These are phyloP conservation scores for Globisporangium nagaii DNA, from an alignment of 352 stramenopile genomes.

Conservation along the genomic window DNA sequence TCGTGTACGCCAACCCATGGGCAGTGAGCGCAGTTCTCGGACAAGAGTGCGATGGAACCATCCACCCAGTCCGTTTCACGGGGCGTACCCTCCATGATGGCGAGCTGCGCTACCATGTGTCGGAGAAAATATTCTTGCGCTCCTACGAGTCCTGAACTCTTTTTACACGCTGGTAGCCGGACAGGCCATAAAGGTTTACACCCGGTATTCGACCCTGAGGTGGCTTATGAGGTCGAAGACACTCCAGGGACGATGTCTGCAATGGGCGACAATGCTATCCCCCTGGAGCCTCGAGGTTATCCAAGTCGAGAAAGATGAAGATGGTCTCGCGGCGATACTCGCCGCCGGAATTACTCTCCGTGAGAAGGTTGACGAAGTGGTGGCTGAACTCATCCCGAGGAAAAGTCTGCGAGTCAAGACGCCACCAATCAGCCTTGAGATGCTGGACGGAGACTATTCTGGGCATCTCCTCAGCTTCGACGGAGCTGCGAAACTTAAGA, in stretches of 20 bases:
- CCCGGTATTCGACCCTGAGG: conserved; percentile 12
- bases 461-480: conserved; percentile 16
- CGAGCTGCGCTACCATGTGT: conserved; percentile 10
- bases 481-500: conserved; percentile 11
- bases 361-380: conserved; percentile 2
- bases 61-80: conserved; percentile 12
- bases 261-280: conserved; percentile 13
- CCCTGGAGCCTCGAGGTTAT: conserved; percentile 4
- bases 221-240: conserved; percentile 15
- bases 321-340: background rate
- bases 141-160: conserved; percentile 4
- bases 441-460: background rate
- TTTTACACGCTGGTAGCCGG: conserved; percentile 6
- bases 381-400: background rate
- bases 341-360: conserved; percentile 6
- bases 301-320: background rate
- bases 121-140: conserved; percentile 12
- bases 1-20: conserved; percentile 17
- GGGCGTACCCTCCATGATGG: conserved; percentile 3
- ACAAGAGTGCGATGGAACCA: conserved; percentile 2
- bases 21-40: conserved; percentile 11
- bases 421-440: background rate
- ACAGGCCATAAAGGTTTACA: conserved; percentile 9
- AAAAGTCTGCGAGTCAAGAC: background rate
- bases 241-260: conserved; percentile 2